Evolutionary conservation across 306 rosid species (phyloP).

Genomic region (barrel medic (Medicago truncatula)): MtrunA17r5.0-ANR NC_053045.1:61658501-61659000

Average conservation of each 20-base stretch:
- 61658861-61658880: slow-evolving; percentile 80
- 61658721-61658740: slow-evolving; percentile 47
- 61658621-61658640: neutral
- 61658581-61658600: neutral
- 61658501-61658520: neutral
- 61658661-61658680: slow-evolving; percentile 50
- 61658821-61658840: slow-evolving; percentile 67
- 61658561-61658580: no score
- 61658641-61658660: slow-evolving; percentile 30
- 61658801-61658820: slow-evolving; percentile 59
- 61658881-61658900: slow-evolving; percentile 85
- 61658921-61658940: slow-evolving; percentile 67
- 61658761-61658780: slow-evolving; percentile 18
- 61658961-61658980: slow-evolving; percentile 71
- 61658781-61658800: slow-evolving; percentile 54
- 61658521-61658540: neutral
- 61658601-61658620: neutral
- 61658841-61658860: slow-evolving; percentile 66
- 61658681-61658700: slow-evolving; percentile 73
- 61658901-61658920: slow-evolving; percentile 74
- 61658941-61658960: slow-evolving; percentile 66
- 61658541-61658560: no score
- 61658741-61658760: slow-evolving; percentile 50
- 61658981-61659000: slow-evolving; percentile 73
- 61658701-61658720: slow-evolving; percentile 58